Evolutionary conservation across 2,329 filamentous ascomycete genomes (phyloP).

Genomic region (Coniella vitis): DNA sequence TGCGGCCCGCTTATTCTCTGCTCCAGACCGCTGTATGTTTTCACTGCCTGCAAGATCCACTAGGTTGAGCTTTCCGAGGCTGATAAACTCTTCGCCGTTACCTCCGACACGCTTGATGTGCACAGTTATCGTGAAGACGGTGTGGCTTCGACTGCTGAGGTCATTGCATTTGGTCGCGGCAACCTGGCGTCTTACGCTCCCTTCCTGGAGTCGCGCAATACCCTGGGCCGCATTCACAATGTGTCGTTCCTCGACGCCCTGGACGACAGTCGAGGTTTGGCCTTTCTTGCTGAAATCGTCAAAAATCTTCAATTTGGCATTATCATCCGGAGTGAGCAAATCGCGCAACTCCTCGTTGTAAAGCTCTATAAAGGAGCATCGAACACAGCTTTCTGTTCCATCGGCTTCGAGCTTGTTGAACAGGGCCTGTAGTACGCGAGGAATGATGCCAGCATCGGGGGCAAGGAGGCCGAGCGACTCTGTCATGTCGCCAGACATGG

Average conservation of each 20-base stretch:
- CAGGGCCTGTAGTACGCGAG: constrained; percentile 77
- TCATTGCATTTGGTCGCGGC: constrained; percentile 99
- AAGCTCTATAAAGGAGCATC: constrained; percentile 96
- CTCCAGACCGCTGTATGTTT: constrained; percentile 93
- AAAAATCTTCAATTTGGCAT: constrained; percentile 85
- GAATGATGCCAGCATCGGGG: constrained; percentile 91
- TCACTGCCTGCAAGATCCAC: constrained; percentile 96
- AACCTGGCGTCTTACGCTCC: constrained; percentile 93
- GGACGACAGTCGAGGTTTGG: constrained; percentile 79
- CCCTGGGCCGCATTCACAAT: constrained; percentile 80
- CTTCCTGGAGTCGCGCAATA: constrained; percentile 80
- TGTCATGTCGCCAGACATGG: constrained; percentile 97
- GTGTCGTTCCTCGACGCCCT: constrained; percentile 96
- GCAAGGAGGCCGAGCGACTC: constrained; percentile 79
- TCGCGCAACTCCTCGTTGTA: constrained; percentile 98
- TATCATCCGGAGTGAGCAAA: constrained; percentile 74
- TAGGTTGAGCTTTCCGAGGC: constrained; percentile 88
- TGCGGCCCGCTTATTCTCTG: constrained; percentile 93
- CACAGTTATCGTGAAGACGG: constrained; percentile 92
- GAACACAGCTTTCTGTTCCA: constrained; percentile 78
- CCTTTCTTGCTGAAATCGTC: constrained; percentile 84
- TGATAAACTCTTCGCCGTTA: constrained; percentile 82
- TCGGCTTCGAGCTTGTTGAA: constrained; percentile 79
- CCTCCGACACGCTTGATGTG: constrained; percentile 78
- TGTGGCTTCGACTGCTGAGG: constrained; percentile 92